Conservation (phyloP, 2,329 filamentous ascomycete genomes). For the Aspergillus clavatus region DNA sequence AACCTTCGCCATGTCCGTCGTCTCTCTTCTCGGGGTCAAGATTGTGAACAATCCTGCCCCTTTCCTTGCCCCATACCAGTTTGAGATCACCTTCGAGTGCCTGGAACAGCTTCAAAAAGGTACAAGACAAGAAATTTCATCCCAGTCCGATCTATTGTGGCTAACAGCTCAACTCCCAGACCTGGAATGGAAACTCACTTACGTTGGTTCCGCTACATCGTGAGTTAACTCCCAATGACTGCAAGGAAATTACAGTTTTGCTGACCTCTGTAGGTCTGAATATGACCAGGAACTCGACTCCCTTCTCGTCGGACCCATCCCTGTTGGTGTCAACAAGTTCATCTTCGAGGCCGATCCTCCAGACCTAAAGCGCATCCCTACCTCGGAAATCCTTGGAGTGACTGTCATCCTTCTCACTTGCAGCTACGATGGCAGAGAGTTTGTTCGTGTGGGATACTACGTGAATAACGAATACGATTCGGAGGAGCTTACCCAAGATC, state of each 20-base stretch:
- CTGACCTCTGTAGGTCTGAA: slow-evolving; percentile 62
- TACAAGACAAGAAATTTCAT: slow-evolving; percentile 32
- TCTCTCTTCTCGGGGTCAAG: slow-evolving; percentile 91
- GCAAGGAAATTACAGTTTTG: slow-evolving; percentile 10
- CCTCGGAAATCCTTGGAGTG: slow-evolving; percentile 91
- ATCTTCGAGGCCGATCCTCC: slow-evolving; percentile 93
- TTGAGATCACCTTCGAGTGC: slow-evolving; percentile 98
- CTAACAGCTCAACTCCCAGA: slow-evolving; percentile 51
- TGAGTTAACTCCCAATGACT: slow-evolving; percentile 47
- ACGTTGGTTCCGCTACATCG: slow-evolving; percentile 97
- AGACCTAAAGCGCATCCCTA: slow-evolving; percentile 82
- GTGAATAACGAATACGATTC: slow-evolving; percentile 99
- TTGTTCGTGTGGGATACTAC: slow-evolving; percentile 97
- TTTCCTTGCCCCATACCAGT: slow-evolving; percentile 89
- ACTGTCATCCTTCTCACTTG: slow-evolving; percentile 96
- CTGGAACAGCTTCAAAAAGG: slow-evolving; percentile 91
- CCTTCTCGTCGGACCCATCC: slow-evolving; percentile 93
- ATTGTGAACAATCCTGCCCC: slow-evolving; percentile 95
- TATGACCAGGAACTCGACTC: slow-evolving; percentile 98
- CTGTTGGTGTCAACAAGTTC: slow-evolving; percentile 97
- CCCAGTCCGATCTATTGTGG: background rate
- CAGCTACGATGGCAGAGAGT: slow-evolving; percentile 93
- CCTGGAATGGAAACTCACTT: slow-evolving; percentile 98
- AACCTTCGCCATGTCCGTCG: slow-evolving; percentile 73
- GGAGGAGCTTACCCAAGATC: slow-evolving; percentile 81